These are phyloP conservation scores for Solanum gandarillasii DNA, from an alignment of 257 asterid genomes.

Conservation along the genomic window DNA sequence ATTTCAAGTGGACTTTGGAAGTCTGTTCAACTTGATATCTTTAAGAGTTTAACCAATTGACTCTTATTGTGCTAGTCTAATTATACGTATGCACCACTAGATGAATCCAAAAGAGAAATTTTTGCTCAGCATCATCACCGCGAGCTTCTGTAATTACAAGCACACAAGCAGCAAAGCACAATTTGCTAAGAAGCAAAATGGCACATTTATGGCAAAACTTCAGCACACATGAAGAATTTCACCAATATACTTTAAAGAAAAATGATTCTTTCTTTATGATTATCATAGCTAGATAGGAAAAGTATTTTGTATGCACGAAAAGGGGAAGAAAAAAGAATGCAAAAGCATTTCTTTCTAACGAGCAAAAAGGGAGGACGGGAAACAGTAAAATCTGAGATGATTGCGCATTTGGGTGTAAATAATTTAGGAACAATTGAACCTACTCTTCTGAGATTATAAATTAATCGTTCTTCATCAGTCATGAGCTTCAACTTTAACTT, in stretches of 20 bases:
- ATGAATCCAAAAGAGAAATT: background rate
- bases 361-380: background rate
- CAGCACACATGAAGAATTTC: background rate
- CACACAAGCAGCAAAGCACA: background rate
- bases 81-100: background rate
- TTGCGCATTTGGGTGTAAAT: background rate
- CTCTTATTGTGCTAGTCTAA: background rate
- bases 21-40: background rate
- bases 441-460: constrained; percentile 25
- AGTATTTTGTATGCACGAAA: background rate
- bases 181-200: background rate
- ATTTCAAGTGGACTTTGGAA: background rate
- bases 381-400: background rate
- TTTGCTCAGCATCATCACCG: background rate
- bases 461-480: constrained; percentile 85
- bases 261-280: background rate
- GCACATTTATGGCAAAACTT: background rate
- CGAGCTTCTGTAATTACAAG: background rate
- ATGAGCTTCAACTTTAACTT: constrained; percentile 59
- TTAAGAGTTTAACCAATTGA: background rate
- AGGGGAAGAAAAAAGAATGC: background rate
- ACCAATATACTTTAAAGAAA: background rate
- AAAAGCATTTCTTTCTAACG: background rate
- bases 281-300: background rate
- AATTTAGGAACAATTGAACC: background rate